Evolutionary conservation across 177 flowering plant species (phyloP).

Genomic region (Vitis hybrid): DNA sequence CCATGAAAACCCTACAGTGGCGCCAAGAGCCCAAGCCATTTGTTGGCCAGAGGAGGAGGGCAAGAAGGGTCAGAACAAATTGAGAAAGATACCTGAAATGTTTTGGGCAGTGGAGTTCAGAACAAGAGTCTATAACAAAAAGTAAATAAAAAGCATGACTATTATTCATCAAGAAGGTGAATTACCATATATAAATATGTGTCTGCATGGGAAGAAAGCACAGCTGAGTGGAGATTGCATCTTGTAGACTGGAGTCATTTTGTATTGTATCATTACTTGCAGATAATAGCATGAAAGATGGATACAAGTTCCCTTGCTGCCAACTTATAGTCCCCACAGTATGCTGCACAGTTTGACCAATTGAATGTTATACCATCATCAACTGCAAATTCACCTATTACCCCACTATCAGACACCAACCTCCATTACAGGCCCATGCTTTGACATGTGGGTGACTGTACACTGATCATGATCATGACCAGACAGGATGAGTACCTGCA

Average conservation of each 20-base stretch:
- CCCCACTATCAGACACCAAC: slow-evolving; percentile 28
- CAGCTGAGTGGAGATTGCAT: slow-evolving; percentile 42
- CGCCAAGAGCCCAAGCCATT: slow-evolving; percentile 34
- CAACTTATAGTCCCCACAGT: slow-evolving; percentile 92
- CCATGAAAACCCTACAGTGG: slow-evolving; percentile 22
- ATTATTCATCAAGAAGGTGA: not conserved
- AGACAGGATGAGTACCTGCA: slow-evolving; percentile 74
- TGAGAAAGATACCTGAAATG: slow-evolving; percentile 72
- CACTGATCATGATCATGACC: slow-evolving; percentile 99
- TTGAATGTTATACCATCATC: slow-evolving; percentile 9
- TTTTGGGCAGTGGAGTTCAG: slow-evolving; percentile 10
- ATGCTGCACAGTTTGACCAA: slow-evolving; percentile 54
- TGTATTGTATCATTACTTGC: slow-evolving; percentile 31
- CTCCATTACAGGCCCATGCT: slow-evolving; percentile 58
- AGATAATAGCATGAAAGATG: slow-evolving; percentile 94
- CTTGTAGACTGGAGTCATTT: slow-evolving; percentile 40
- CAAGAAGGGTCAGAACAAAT: slow-evolving; percentile 55
- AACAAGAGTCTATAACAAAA: slow-evolving; percentile 3
- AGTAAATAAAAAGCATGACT: not conserved
- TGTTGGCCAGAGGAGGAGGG: slow-evolving; percentile 67
- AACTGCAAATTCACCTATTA: slow-evolving; percentile 1
- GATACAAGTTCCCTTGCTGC: slow-evolving; percentile 95
- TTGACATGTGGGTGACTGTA: slow-evolving; percentile 58
- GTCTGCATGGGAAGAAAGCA: slow-evolving; percentile 89
- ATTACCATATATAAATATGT: slow-evolving; percentile 82